These are phyloP conservation scores for Batkoa obscura DNA, from an alignment of 371 early-diverging fungal species.

Conservation along the genomic window DNA sequence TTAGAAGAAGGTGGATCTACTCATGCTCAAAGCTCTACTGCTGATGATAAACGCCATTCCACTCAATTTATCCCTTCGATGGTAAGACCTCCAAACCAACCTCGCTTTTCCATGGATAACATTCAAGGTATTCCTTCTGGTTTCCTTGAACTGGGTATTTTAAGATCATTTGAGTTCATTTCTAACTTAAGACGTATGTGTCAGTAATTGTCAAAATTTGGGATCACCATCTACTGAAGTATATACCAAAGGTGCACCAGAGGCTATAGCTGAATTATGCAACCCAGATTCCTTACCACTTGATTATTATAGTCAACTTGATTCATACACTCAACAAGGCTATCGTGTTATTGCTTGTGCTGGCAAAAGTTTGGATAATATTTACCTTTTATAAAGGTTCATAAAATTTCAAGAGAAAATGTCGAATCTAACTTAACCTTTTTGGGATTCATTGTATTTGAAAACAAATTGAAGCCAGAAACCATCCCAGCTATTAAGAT, in stretches of 20 bases:
- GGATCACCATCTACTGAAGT: slow-evolving; percentile 54
- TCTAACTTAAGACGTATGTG: slow-evolving; percentile 80
- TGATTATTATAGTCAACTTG: slow-evolving; percentile 59
- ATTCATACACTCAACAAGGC: slow-evolving; percentile 80
- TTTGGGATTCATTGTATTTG: slow-evolving; percentile 94
- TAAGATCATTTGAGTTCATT: slow-evolving; percentile 92
- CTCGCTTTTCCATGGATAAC: slow-evolving; percentile 14
- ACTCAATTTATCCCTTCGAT: slow-evolving; percentile 58
- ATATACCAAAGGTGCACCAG: slow-evolving; percentile 95
- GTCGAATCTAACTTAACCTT: slow-evolving; percentile 76
- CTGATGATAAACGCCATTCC: neutral
- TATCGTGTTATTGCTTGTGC: slow-evolving; percentile 93
- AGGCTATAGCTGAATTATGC: slow-evolving; percentile 64
- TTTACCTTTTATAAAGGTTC: slow-evolving; percentile 54
- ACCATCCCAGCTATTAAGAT: slow-evolving; percentile 65
- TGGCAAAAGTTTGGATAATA: slow-evolving; percentile 37
- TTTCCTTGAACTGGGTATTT: slow-evolving; percentile 65
- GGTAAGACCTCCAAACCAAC: slow-evolving; percentile 63
- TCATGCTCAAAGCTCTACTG: neutral
- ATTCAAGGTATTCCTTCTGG: neutral
- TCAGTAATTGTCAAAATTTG: slow-evolving; percentile 71
- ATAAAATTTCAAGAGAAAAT: slow-evolving; percentile 62
- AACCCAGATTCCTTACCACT: slow-evolving; percentile 51
- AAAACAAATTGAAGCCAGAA: slow-evolving; percentile 92
- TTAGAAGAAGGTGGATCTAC: slow-evolving; percentile 55